These are phyloP conservation scores for Microbotryomycetes sp. DNA, from an alignment of 1,284 basidiomycete species.

Conservation along the genomic window DNA sequence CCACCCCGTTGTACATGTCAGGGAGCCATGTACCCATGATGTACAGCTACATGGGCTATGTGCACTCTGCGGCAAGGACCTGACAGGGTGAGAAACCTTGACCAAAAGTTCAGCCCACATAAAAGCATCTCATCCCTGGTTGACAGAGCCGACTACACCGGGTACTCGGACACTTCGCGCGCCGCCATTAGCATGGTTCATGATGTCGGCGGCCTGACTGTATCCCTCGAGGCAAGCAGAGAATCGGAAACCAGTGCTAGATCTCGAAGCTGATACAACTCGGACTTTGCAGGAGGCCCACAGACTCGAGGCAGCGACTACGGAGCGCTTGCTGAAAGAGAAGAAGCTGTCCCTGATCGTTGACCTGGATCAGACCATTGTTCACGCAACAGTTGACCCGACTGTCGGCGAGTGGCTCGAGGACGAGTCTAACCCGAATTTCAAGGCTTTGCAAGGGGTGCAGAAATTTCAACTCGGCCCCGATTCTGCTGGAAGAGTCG, in stretches of 20 bases:
- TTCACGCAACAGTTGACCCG: slow-evolving; percentile 96
- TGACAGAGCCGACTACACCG: slow-evolving; percentile 73
- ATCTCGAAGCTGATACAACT: neutral
- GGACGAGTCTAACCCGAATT: slow-evolving; percentile 71
- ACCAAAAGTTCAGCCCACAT: neutral
- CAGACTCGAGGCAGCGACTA: slow-evolving; percentile 74
- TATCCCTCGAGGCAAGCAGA: slow-evolving; percentile 37
- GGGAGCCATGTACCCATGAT: slow-evolving; percentile 86
- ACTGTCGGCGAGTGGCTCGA: slow-evolving; percentile 94
- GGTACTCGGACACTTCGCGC: slow-evolving; percentile 67
- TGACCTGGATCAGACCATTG: slow-evolving; percentile 96
- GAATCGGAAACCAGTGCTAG: neutral
- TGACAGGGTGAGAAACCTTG: slow-evolving; percentile 63
- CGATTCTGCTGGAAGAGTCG: slow-evolving; percentile 42
- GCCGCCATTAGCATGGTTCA: slow-evolving; percentile 81
- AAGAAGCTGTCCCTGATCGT: slow-evolving; percentile 89
- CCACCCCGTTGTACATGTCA: slow-evolving; percentile 56
- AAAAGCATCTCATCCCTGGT: slow-evolving; percentile 4
- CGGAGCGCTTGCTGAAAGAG: slow-evolving; percentile 63
- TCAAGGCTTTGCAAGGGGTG: slow-evolving; percentile 79
- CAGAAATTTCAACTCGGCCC: slow-evolving; percentile 72
- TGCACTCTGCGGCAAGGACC: slow-evolving; percentile 84
- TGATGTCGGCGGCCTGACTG: slow-evolving; percentile 45
- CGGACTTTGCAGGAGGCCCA: slow-evolving; percentile 64
- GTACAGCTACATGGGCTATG: slow-evolving; percentile 88